These are phyloP conservation scores for Aspergillus aculeatinus DNA, from an alignment of 2,329 filamentous ascomycete species.

Conservation along the genomic window DNA sequence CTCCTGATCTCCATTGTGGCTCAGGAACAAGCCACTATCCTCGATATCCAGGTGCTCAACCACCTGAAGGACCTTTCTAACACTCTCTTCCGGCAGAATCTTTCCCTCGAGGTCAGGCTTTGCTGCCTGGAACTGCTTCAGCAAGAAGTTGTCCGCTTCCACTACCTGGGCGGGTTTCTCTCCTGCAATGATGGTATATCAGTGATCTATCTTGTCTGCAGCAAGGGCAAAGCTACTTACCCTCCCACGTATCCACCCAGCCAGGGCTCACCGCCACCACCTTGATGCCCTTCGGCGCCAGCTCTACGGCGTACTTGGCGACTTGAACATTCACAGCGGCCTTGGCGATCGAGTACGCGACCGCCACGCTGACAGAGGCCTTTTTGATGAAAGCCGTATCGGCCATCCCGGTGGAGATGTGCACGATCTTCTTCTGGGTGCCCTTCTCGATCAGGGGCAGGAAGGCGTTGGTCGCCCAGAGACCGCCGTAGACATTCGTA, in stretches of 20 bases:
- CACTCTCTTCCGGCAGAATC: constrained; percentile 27
- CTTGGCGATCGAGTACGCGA: constrained; percentile 42
- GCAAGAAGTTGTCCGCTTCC: constrained; percentile 16
- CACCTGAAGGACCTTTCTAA: constrained; percentile 24
- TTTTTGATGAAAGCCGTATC: constrained; percentile 27
- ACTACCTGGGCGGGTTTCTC: constrained; percentile 13
- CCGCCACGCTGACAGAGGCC: constrained; percentile 22
- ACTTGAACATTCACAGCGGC: constrained; percentile 43
- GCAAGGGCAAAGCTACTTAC: constrained; percentile 12
- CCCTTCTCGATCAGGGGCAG: constrained; percentile 43
- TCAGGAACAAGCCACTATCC: constrained; percentile 24
- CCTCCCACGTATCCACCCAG: constrained; percentile 28
- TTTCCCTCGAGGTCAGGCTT: constrained; percentile 23
- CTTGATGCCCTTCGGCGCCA: constrained; percentile 32
- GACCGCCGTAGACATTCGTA: constrained; percentile 9
- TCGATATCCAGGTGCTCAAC: constrained; percentile 23
- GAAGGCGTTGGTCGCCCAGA: constrained; percentile 36
- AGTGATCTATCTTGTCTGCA: no score
- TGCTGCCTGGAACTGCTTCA: constrained; percentile 22
- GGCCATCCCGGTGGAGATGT: constrained; percentile 40
- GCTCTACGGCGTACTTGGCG: constrained; percentile 43
- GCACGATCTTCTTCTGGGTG: constrained; percentile 43
- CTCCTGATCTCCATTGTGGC: constrained; percentile 27
- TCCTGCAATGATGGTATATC: constrained; percentile 2
- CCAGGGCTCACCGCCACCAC: constrained; percentile 37